Percentiles rank a stretch among this genome's conserved stretches.
These are phyloP conservation scores for Zygoascus hellenicus DNA, from an alignment of 1,139 yeast species.

Conservation along the genomic window DNA sequence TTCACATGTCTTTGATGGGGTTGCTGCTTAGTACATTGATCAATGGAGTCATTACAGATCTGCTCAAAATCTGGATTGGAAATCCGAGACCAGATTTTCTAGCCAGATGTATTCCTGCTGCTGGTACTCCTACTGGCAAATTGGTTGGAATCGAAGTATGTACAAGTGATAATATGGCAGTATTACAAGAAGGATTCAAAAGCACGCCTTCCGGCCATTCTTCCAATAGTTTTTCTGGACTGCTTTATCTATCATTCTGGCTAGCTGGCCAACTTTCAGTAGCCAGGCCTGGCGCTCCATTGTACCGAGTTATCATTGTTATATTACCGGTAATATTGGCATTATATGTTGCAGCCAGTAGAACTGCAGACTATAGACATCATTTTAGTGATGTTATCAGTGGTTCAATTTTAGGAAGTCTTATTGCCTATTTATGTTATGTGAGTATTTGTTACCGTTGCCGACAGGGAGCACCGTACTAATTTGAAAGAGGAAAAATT, in stretches of 20 bases:
- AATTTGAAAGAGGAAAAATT: constrained; percentile 17
- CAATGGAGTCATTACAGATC: constrained; percentile 47
- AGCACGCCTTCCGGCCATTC: constrained; percentile 84
- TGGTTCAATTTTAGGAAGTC: constrained; percentile 50
- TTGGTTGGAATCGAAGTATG: constrained; percentile 52
- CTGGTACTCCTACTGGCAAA: constrained; percentile 33
- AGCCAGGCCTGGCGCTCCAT: constrained; percentile 32
- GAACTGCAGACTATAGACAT: constrained; percentile 73
- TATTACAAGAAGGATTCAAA: constrained; percentile 61
- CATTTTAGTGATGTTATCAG: constrained; percentile 61
- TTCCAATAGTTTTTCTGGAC: constrained; percentile 60
- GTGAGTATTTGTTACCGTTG: constrained; percentile 9
- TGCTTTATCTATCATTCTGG: constrained; percentile 61
- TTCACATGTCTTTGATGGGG: constrained; percentile 42
- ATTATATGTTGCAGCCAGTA: constrained; percentile 44
- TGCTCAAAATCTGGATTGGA: constrained; percentile 70
- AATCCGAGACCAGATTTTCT: constrained; percentile 77
- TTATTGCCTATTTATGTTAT: constrained; percentile 46
- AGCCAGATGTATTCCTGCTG: constrained; percentile 57
- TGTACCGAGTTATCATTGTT: constrained; percentile 28
- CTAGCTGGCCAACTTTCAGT: constrained; percentile 50
- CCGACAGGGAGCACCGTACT: not conserved
- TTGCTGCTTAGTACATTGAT: constrained; percentile 39
- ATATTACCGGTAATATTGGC: constrained; percentile 29
- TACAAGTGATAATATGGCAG: constrained; percentile 35